phyloP scores from a whole-genome alignment of 2,329 filamentous ascomycete genomes.

The Penicillium brevicompactum region DNA sequence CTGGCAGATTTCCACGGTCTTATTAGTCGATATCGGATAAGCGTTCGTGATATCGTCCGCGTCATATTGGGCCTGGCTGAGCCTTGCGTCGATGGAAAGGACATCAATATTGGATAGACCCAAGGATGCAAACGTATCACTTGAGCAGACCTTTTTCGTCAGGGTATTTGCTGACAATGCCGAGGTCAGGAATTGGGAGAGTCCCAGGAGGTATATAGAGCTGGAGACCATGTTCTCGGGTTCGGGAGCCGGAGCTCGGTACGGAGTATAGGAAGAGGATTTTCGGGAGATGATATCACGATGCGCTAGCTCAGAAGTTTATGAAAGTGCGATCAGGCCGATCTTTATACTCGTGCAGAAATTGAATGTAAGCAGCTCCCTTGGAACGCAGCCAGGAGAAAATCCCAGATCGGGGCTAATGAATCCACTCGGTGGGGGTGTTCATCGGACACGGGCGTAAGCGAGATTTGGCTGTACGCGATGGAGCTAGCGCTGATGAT shows the following conservation, averaged over 20 bases:
- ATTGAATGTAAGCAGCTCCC: too few species aligned
- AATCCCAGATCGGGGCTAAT: background rate
- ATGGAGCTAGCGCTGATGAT: background rate
- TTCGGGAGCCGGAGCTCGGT: background rate
- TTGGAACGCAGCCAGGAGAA: too few species aligned
- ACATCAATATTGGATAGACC: background rate
- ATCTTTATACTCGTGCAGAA: background rate
- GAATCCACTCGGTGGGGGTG: background rate
- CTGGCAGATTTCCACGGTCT: conserved; percentile 35
- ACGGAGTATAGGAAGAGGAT: too few species aligned
- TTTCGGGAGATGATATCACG: background rate
- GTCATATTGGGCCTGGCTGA: background rate
- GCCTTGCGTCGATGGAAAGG: background rate
- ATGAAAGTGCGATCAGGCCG: background rate
- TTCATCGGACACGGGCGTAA: background rate
- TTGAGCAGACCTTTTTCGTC: background rate
- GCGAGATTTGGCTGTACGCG: background rate
- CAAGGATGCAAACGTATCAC: background rate
- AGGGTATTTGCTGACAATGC: background rate
- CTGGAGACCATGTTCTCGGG: background rate
- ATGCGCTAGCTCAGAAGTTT: background rate
- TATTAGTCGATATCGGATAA: background rate
- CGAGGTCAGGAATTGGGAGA: background rate
- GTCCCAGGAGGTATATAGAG: background rate
- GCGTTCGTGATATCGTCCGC: background rate